Evolutionary conservation across 2,329 filamentous ascomycete genomes (phyloP), one percentile per base, ranked within the genome.

Genomic region (Aureobasidium musti): DNA sequence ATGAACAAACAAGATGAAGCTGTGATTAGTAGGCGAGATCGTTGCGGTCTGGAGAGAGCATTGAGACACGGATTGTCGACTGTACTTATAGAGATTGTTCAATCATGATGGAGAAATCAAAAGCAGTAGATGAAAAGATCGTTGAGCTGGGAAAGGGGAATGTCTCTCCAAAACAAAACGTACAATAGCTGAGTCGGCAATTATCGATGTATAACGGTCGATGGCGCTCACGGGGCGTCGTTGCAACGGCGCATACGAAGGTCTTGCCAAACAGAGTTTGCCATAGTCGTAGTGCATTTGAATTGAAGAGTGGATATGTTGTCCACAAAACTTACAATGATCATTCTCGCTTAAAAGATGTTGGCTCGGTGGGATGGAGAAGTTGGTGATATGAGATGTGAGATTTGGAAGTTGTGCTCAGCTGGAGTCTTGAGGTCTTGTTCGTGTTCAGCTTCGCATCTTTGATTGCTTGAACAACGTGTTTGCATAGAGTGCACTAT

Each of bases 1-100:
- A 64, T 53, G 49, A 45, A 41, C 47, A 39, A 54, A 64, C 47
- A 50, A 54, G n/a, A 19, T 45, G 49, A 64, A 53, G 61, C 61
- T 64, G 61, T 53, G 61, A 37, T 64, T 64, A 64, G 61, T 64
- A 64, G 61, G 37, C 61, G 61, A 64, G 61, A 64, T 64, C 61
- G 49, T 53, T 64, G 59, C 28, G 33, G 59, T 63, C 59, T 63
- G 59, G 47, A 33, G 28, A 41, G 59, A 63, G 45, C 59, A 63
- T 63, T 52, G 61, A 64, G 61, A 45, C 61, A 53, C 49, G 61
- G 61, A 53, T 53, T 45, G 47, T 43, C 26, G 49, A 64, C 10
- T 45, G 35, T 64, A 64, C 61, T 64, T 64, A 64, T 64, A 54
- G 35, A 53, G 45, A 23, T 6, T 45, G 5, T 35, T 35, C 37